These are phyloP conservation scores for Bacidia gigantensis DNA, from an alignment of 495 filamentous ascomycete species.

Conservation along the genomic window DNA sequence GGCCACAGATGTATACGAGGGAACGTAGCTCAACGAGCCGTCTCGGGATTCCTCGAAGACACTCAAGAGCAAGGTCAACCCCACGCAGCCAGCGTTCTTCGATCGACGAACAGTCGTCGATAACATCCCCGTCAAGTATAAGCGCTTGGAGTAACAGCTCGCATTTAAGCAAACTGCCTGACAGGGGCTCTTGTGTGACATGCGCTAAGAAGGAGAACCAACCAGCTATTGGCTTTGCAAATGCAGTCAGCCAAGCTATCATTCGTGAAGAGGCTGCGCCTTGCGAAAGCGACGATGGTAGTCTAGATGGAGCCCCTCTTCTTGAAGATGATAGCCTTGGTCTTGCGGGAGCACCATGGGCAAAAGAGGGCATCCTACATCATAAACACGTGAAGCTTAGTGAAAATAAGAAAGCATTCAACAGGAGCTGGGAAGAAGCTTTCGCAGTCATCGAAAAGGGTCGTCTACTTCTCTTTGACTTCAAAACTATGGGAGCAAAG, in stretches of 20 bases:
- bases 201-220: slow-evolving; percentile 76
- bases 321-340: slow-evolving; percentile 87
- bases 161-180: slow-evolving; percentile 78
- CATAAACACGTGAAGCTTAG: slow-evolving; percentile 94
- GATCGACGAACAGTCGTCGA: slow-evolving; percentile 76
- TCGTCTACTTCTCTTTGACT: slow-evolving; percentile 90
- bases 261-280: slow-evolving; percentile 73
- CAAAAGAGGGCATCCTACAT: slow-evolving; percentile 89
- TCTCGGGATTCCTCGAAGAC: slow-evolving; percentile 58
- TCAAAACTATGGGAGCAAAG: slow-evolving; percentile 52
- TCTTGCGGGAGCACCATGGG: slow-evolving; percentile 85
- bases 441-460: slow-evolving; percentile 98
- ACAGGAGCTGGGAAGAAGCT: slow-evolving; percentile 84
- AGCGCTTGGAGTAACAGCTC: slow-evolving; percentile 86
- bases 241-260: slow-evolving; percentile 90
- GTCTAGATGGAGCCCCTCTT: slow-evolving; percentile 41
- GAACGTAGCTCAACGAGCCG: slow-evolving; percentile 56
- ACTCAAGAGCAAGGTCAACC: slow-evolving; percentile 71
- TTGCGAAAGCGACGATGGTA: slow-evolving; percentile 25
- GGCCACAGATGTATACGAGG: slow-evolving; percentile 48
- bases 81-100: slow-evolving; percentile 51
- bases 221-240: slow-evolving; percentile 94
- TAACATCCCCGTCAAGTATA: slow-evolving; percentile 81
- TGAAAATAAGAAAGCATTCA: slow-evolving; percentile 78
- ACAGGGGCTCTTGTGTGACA: slow-evolving; percentile 72